A percentile compares a stretch with the other conserved stretches of the same genome.
phyloP scores from a whole-genome alignment of 352 stramenopile species.

The Peronospora farinosa region DNA sequence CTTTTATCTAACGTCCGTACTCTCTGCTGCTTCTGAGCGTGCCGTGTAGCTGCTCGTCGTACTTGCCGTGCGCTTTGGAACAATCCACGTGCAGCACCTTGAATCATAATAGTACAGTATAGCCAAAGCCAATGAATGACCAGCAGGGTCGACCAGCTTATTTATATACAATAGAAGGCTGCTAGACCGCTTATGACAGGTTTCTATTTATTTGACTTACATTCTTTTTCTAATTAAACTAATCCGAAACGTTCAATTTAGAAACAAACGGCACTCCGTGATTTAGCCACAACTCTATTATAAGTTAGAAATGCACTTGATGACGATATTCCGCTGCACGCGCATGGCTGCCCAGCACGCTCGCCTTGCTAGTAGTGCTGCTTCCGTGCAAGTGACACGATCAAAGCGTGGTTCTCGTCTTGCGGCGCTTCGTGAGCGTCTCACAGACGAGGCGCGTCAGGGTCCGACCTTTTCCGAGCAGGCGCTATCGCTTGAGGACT shows the following conservation, averaged over 20 bases:
- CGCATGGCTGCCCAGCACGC: constrained; percentile 7
- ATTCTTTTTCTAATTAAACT: constrained; percentile 9
- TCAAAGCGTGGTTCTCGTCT: constrained; percentile 56
- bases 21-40: constrained; percentile 13
- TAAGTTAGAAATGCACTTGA: constrained; percentile 14
- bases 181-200: too few species aligned
- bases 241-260: constrained; percentile 1
- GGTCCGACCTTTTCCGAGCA: constrained; percentile 58
- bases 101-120: constrained; percentile 36
- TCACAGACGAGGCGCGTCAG: constrained; percentile 53
- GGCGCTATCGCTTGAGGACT: constrained; percentile 61
- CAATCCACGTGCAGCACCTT: constrained; percentile 32
- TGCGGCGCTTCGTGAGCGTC: constrained; percentile 50
- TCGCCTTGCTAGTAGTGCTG: constrained; percentile 29
- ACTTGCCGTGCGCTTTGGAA: constrained; percentile 55
- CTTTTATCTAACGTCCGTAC: neutral
- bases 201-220: neutral
- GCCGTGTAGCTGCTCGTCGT: constrained; percentile 29
- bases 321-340: constrained; percentile 10
- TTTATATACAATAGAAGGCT: constrained; percentile 12
- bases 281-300: constrained; percentile 2
- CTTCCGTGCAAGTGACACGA: constrained; percentile 60
- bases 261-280: constrained; percentile 6
- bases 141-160: neutral
- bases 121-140: neutral